A percentile compares a stretch with the other conserved stretches of the same genome.
Conservation (phyloP, 345 rosid species). For the Citrus trifoliata region DNA sequence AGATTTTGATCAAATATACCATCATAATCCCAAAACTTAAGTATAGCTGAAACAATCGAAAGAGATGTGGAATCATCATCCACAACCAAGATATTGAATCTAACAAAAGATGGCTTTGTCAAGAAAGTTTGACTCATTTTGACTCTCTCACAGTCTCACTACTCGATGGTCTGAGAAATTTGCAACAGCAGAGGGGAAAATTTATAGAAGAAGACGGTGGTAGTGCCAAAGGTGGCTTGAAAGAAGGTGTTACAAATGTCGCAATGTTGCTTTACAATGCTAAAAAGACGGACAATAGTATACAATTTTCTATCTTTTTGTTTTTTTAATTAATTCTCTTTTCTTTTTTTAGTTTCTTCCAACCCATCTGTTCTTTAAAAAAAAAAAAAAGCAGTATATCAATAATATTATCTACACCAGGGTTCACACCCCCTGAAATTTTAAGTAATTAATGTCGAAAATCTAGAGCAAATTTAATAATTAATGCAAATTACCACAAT, state of each 20-base stretch:
- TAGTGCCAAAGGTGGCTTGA: not conserved
- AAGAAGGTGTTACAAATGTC: not conserved
- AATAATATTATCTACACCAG: not conserved
- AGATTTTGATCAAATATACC: constrained; percentile 38
- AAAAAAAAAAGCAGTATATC: not conserved
- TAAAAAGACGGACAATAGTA: not conserved
- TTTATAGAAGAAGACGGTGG: not conserved
- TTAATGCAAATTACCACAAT: constrained; percentile 26
- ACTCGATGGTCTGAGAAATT: not conserved
- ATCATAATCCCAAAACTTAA: constrained; percentile 31
- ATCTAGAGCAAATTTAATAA: constrained; percentile 23
- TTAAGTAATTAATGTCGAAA: constrained; percentile 17
- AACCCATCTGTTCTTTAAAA: not conserved
- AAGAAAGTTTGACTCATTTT: constrained; percentile 12
- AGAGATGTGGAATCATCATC: constrained; percentile 63
- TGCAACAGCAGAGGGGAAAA: not conserved
- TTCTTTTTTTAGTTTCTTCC: not conserved
- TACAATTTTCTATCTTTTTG: not conserved
- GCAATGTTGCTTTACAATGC: not conserved
- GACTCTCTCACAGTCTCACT: not conserved
- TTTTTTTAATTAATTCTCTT: not conserved
- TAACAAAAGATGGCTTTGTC: constrained; percentile 17
- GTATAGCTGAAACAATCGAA: constrained; percentile 43
- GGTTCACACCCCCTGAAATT: not conserved
- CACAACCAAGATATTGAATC: constrained; percentile 47